phyloP scores from a whole-genome alignment of 73 alveolate species.

The Paramecium octaurelia region DNA sequence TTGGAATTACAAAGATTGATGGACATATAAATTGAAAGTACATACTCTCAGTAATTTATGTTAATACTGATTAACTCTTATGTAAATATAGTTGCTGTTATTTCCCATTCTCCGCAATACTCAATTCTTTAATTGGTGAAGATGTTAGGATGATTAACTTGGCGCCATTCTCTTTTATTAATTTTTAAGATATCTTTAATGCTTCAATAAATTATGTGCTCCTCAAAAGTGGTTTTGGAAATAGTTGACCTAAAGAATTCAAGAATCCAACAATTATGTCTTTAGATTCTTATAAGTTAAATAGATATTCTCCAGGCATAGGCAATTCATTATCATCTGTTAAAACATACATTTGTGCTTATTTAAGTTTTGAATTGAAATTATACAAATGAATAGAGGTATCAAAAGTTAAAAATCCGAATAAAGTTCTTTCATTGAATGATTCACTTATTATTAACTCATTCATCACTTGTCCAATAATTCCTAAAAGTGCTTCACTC shows the following conservation, averaged over 20 bases:
- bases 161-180: conserved; percentile 73
- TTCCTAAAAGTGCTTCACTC: conserved; percentile 82
- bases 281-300: conserved; percentile 77
- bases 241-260: conserved; percentile 62
- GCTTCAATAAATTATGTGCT: conserved; percentile 70
- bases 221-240: conserved; percentile 54
- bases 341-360: conserved; percentile 78
- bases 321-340: conserved; percentile 90
- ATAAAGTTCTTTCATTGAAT: conserved; percentile 81
- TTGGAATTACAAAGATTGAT: conserved; percentile 48
- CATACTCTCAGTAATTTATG: conserved; percentile 15
- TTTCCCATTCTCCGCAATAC: not conserved
- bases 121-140: not conserved
- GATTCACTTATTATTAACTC: conserved; percentile 69
- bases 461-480: conserved; percentile 75
- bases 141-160: conserved; percentile 65
- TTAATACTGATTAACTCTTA: not conserved
- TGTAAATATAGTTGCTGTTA: not conserved
- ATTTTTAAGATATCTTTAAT: conserved; percentile 58
- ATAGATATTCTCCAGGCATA: conserved; percentile 81
- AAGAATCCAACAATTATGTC: conserved; percentile 72
- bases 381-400: conserved; percentile 83
- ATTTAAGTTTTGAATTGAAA: conserved; percentile 73
- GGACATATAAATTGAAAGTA: conserved; percentile 48
- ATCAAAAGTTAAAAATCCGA: conserved; percentile 89